phyloP scores from a whole-genome alignment of 1,139 yeast species.

The Candida pseudocylindracea region DNA sequence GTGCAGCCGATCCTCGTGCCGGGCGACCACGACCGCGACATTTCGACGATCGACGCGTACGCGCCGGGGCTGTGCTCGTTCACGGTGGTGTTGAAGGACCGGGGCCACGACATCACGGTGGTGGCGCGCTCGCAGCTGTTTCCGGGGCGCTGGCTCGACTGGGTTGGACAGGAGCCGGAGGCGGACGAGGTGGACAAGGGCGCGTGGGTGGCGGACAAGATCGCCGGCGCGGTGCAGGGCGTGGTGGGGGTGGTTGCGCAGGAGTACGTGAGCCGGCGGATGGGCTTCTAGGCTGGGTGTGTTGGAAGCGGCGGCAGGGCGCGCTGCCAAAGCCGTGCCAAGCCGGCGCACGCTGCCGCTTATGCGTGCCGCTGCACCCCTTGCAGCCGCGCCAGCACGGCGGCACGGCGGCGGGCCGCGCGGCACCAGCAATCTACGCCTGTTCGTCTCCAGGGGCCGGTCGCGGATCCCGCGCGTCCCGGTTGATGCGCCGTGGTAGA shows the following conservation, averaged over 20 bases:
- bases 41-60: neutral
- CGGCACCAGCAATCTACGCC: too few species aligned
- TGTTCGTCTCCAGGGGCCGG: too few species aligned
- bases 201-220: conserved; percentile 93
- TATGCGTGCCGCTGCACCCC: too few species aligned
- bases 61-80: conserved; percentile 18
- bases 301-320: too few species aligned
- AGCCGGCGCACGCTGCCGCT: too few species aligned
- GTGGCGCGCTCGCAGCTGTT: conserved; percentile 71
- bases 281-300: conserved; percentile 31
- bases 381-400: too few species aligned
- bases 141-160: conserved; percentile 74
- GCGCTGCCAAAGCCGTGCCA: too few species aligned
- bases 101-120: conserved; percentile 52
- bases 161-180: conserved; percentile 37
- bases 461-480: too few species aligned
- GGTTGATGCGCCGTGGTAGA: too few species aligned
- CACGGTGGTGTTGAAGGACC: conserved; percentile 53
- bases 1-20: conserved; percentile 32
- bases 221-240: conserved; percentile 59
- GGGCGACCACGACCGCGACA: neutral
- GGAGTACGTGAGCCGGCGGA: conserved; percentile 71
- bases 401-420: too few species aligned
- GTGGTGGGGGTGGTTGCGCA: conserved; percentile 79
- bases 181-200: conserved; percentile 54